Evolutionary conservation across 768 basidiomycete genomes (phyloP).

Genomic region (Suillus variegatus): DNA sequence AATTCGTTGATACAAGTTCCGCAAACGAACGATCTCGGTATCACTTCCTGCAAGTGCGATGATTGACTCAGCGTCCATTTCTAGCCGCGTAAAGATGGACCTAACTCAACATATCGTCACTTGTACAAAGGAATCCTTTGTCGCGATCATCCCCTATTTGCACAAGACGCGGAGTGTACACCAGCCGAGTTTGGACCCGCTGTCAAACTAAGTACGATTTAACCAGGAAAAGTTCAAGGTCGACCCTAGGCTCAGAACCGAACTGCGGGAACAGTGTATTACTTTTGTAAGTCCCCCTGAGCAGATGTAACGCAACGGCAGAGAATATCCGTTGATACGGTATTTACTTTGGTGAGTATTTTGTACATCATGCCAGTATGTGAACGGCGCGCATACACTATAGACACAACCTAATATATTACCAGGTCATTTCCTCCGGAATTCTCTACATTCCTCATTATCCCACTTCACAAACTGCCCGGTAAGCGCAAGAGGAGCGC

Average conservation of each 20-base stretch:
- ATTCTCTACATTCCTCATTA: slow-evolving; percentile 63
- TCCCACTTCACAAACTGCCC: slow-evolving; percentile 87
- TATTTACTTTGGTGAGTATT: background rate
- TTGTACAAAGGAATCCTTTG: background rate
- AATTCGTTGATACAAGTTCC: background rate
- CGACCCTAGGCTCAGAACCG: background rate
- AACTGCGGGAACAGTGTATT: background rate
- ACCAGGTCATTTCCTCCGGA: slow-evolving; percentile 36
- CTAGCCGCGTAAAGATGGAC: background rate
- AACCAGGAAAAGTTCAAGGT: background rate
- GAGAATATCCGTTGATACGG: background rate
- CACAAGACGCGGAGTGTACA: background rate
- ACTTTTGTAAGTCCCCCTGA: background rate
- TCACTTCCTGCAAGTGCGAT: background rate
- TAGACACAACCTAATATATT: background rate
- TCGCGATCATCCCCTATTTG: background rate
- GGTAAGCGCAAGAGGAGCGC: slow-evolving; percentile 59
- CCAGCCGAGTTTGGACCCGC: background rate
- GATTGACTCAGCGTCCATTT: background rate
- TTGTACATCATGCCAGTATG: background rate
- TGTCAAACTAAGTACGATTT: background rate
- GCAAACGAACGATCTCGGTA: background rate
- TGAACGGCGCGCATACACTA: background rate
- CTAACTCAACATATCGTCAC: background rate
- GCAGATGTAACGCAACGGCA: background rate